phyloP scores from a whole-genome alignment of 352 stramenopile genomes.

The Pythium angustatum region DNA sequence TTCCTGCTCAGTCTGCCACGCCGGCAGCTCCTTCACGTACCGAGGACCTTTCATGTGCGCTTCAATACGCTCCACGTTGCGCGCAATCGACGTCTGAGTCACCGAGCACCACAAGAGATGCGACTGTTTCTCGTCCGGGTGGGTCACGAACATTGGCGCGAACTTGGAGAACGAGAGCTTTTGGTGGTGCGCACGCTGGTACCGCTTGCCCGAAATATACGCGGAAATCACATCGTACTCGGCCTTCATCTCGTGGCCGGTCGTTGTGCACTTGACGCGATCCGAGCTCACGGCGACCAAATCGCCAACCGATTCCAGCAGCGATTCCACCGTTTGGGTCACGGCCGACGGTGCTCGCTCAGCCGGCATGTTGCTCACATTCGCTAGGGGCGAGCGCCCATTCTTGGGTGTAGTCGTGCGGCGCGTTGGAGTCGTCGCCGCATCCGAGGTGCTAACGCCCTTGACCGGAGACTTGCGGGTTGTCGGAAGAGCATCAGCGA shows the following conservation, averaged over 20 bases:
- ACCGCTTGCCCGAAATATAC: slow-evolving; percentile 63
- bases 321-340: slow-evolving; percentile 31
- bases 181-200: slow-evolving; percentile 45
- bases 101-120: slow-evolving; percentile 67
- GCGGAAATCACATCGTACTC: slow-evolving; percentile 47
- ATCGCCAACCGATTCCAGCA: slow-evolving; percentile 45
- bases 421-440: neutral
- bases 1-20: slow-evolving; percentile 53
- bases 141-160: slow-evolving; percentile 63
- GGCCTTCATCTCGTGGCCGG: slow-evolving; percentile 70
- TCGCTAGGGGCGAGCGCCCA: slow-evolving; percentile 15
- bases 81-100: slow-evolving; percentile 55
- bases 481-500: too few species aligned
- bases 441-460: neutral
- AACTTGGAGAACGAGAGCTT: slow-evolving; percentile 52
- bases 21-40: slow-evolving; percentile 58
- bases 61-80: slow-evolving; percentile 50
- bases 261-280: slow-evolving; percentile 59
- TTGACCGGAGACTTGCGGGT: neutral
- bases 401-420: slow-evolving; percentile 3
- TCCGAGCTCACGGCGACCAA: slow-evolving; percentile 48
- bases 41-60: slow-evolving; percentile 50
- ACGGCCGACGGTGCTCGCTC: neutral
- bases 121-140: slow-evolving; percentile 54
- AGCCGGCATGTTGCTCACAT: slow-evolving; percentile 14